Percentiles rank a stretch among this genome's conserved stretches.
Evolutionary conservation across 2,329 filamentous ascomycete genomes (phyloP).

Genomic region (Aspergillus sp.): DNA sequence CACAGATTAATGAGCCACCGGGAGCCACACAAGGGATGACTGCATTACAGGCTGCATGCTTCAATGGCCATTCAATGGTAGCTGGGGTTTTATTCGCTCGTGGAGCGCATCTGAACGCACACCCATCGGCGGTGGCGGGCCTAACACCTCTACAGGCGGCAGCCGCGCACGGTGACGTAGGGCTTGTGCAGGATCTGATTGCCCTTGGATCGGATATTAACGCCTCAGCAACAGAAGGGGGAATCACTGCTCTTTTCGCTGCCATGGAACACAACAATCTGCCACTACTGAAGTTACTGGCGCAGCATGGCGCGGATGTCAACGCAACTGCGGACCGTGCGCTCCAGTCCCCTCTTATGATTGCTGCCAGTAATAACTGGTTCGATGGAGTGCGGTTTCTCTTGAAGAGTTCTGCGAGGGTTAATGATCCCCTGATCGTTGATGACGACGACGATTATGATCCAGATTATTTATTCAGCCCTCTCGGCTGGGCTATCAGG

Average conservation of each 20-base stretch:
- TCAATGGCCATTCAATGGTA: background rate
- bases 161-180: background rate
- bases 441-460: rapidly evolving
- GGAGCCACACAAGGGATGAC: background rate
- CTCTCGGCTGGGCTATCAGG: background rate
- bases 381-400: background rate
- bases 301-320: background rate
- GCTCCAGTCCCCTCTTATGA: background rate
- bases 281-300: background rate
- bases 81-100: background rate
- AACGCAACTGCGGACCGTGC: background rate
- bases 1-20: background rate
- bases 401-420: background rate
- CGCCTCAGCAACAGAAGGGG: background rate
- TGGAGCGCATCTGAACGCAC: background rate
- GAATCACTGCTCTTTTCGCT: background rate
- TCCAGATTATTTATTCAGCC: background rate
- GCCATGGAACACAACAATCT: background rate
- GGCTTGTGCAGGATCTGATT: background rate
- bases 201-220: background rate
- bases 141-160: background rate
- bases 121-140: background rate
- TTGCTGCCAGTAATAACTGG: background rate
- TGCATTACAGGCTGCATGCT: background rate
- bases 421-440: background rate